Evolutionary conservation across 495 filamentous ascomycete species (phyloP).

Genomic region (Xylaria sp.): DNA sequence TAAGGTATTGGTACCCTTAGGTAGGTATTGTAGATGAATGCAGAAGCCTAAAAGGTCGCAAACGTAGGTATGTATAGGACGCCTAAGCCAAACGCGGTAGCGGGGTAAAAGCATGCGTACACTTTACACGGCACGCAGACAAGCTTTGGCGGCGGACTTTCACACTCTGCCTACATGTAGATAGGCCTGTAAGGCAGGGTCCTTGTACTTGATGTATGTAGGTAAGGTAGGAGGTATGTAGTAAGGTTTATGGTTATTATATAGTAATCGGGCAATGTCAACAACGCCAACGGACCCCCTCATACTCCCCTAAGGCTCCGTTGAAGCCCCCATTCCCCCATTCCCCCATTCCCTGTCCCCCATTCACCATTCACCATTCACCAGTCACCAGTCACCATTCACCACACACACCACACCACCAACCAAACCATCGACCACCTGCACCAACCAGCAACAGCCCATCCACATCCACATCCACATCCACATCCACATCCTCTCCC

Average conservation of each 20-base stretch:
- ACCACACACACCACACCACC: not conserved
- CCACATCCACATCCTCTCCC: slow-evolving; percentile 18
- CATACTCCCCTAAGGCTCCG: not conserved
- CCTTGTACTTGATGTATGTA: no score
- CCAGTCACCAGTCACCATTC: not conserved
- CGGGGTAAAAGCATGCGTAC: not conserved
- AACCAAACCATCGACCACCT: not conserved
- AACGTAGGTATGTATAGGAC: not conserved
- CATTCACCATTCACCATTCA: not conserved
- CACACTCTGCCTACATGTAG: no score
- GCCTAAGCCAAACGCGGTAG: slow-evolving; percentile 10
- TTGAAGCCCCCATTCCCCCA: not conserved
- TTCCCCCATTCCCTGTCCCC: not conserved
- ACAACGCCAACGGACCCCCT: not conserved
- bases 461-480: no score
- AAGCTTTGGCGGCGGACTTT: no score
- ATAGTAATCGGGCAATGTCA: not conserved
- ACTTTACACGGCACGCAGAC: no score
- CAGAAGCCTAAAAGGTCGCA: not conserved
- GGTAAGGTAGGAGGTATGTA: not conserved
- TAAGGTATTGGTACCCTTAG: no score
- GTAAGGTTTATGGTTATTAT: not conserved
- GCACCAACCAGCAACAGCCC: slow-evolving; percentile 4
- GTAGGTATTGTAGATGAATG: not conserved
- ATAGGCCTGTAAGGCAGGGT: no score